phyloP scores from a whole-genome alignment of 345 rosid genomes.

The Cardamine resedifolia region DNA sequence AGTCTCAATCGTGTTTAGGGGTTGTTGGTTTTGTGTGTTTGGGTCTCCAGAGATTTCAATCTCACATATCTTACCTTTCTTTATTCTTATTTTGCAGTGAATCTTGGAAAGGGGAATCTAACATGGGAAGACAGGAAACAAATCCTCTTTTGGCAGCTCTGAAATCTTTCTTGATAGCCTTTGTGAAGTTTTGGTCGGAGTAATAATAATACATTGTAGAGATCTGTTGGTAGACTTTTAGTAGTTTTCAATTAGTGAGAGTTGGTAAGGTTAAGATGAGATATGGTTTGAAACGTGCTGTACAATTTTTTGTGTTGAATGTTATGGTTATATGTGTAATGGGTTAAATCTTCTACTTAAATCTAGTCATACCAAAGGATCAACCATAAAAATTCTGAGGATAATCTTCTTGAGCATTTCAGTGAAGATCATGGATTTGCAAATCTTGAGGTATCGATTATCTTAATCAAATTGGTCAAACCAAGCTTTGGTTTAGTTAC shows the following conservation, averaged over 20 bases:
- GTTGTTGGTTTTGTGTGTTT: slow-evolving; percentile 7
- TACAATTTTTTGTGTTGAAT: slow-evolving; percentile 20
- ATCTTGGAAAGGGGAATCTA: slow-evolving; percentile 65
- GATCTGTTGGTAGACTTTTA: slow-evolving; percentile 4
- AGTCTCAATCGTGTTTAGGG: background rate
- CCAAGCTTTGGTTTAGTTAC: slow-evolving; percentile 23
- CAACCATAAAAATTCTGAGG: background rate
- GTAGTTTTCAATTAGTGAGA: slow-evolving; percentile 21
- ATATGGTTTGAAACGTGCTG: slow-evolving; percentile 17
- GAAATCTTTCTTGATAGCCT: slow-evolving; percentile 56
- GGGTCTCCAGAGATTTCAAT: slow-evolving; percentile 14
- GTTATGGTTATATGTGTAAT: slow-evolving; percentile 12
- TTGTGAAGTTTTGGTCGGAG: slow-evolving; percentile 77
- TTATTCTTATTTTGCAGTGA: slow-evolving; percentile 48
- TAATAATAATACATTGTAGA: slow-evolving; percentile 41
- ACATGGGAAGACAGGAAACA: slow-evolving; percentile 36
- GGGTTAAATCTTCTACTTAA: slow-evolving; percentile 1
- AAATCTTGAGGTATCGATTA: background rate
- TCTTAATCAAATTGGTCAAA: background rate
- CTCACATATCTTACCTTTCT: background rate
- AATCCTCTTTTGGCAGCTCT: slow-evolving; percentile 56
- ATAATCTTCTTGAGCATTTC: background rate
- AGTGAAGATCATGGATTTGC: background rate
- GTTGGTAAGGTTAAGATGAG: slow-evolving; percentile 24
- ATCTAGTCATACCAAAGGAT: background rate